Evolutionary conservation across 2,329 filamentous ascomycete species (phyloP).

Genomic region (Rutstroemia sp.): DNA sequence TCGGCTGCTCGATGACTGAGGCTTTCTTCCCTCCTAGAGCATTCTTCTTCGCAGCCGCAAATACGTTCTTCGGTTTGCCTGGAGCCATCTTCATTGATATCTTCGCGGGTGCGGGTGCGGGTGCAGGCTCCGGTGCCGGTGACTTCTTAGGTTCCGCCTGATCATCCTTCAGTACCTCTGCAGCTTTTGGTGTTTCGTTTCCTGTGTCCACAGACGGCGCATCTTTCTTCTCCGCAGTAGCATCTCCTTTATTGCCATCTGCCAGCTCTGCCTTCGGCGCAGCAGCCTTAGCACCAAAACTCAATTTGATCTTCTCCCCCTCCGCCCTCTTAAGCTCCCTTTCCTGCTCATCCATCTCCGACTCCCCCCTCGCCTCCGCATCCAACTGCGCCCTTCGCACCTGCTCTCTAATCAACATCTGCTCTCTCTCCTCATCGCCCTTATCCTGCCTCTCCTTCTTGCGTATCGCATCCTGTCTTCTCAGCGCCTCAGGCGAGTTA

Average conservation of each 20-base stretch:
- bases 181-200: not conserved
- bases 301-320: constrained; percentile 70
- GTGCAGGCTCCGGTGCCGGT: not conserved
- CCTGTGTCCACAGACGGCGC: not conserved
- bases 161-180: not conserved
- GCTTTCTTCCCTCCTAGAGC: constrained; percentile 59
- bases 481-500: constrained; percentile 77
- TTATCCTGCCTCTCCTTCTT: constrained; percentile 82
- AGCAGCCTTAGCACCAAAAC: constrained; percentile 43
- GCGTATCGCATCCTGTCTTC: constrained; percentile 70
- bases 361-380: constrained; percentile 39
- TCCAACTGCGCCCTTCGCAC: constrained; percentile 66
- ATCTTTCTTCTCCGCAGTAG: not conserved
- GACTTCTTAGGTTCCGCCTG: not conserved
- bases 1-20: constrained; percentile 51
- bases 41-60: constrained; percentile 61
- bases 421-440: constrained; percentile 84
- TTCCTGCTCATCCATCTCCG: constrained; percentile 36
- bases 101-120: constrained; percentile 26
- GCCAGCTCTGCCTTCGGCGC: constrained; percentile 14
- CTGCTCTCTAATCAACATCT: constrained; percentile 75
- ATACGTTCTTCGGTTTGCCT: constrained; percentile 70
- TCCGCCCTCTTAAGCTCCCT: constrained; percentile 52
- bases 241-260: not conserved
- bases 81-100: constrained; percentile 63